Evolutionary conservation across 75 land plant genomes (phyloP).

Genomic region (Cupressus sempervirens): DNA sequence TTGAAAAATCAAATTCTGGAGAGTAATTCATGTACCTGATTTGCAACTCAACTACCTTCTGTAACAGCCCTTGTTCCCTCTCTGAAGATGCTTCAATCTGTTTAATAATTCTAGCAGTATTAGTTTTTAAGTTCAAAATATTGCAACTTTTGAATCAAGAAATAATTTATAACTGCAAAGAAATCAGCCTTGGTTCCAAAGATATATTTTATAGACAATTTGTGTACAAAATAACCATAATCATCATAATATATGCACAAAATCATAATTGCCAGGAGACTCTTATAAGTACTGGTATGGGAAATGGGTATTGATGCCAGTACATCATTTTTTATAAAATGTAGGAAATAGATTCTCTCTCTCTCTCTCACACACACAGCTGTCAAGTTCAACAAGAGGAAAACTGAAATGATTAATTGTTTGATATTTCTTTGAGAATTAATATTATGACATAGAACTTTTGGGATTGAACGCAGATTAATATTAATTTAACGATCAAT

Average conservation of each 20-base stretch:
- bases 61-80: background rate
- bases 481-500: no score
- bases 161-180: background rate
- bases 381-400: no score
- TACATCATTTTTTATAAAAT: no score
- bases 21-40: background rate
- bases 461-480: no score
- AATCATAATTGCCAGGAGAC: background rate
- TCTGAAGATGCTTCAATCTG: conserved; percentile 1
- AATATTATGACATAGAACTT: no score
- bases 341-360: no score
- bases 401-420: no score
- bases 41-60: background rate
- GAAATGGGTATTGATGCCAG: no score
- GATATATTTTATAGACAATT: background rate
- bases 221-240: background rate
- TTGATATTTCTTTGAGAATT: no score
- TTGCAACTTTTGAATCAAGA: background rate
- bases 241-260: background rate
- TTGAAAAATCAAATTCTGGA: background rate
- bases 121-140: background rate
- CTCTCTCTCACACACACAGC: no score
- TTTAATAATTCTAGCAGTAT: background rate
- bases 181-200: background rate
- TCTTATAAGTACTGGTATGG: no score